These are phyloP conservation scores for Cordia subcordata DNA, from an alignment of 257 asterid species.

Conservation along the genomic window DNA sequence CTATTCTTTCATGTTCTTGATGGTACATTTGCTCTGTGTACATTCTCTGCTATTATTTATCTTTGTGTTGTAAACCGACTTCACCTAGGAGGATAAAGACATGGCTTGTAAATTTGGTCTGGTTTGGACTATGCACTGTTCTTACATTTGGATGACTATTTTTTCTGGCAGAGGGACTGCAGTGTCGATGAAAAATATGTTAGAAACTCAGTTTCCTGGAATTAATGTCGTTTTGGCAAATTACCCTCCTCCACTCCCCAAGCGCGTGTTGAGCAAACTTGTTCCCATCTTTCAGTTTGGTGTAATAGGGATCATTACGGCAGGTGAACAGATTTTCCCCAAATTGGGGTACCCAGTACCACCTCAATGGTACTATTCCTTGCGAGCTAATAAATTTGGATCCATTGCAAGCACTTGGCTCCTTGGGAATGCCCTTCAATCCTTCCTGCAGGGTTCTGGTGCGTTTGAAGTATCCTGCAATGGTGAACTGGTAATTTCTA, in stretches of 20 bases:
- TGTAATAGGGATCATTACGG: slow-evolving; percentile 64
- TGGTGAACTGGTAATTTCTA: slow-evolving; percentile 66
- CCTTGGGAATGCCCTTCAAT: slow-evolving; percentile 75
- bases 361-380: slow-evolving; percentile 73
- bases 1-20: too few relatives aligned
- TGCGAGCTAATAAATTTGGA: slow-evolving; percentile 86
- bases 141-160: not conserved
- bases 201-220: slow-evolving; percentile 87
- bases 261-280: slow-evolving; percentile 77
- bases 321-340: slow-evolving; percentile 86
- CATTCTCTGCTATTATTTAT: too few relatives aligned
- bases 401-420: slow-evolving; percentile 91
- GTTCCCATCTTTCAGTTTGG: slow-evolving; percentile 85
- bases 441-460: slow-evolving; percentile 82
- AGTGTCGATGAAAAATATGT: slow-evolving; percentile 87
- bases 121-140: not conserved
- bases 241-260: slow-evolving; percentile 88
- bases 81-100: too few relatives aligned
- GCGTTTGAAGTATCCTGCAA: slow-evolving; percentile 88
- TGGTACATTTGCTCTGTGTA: too few relatives aligned
- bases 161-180: slow-evolving; percentile 78
- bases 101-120: too few relatives aligned
- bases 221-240: slow-evolving; percentile 75
- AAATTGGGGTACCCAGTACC: slow-evolving; percentile 71
- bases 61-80: too few relatives aligned